phyloP scores from a whole-genome alignment of 1,284 basidiomycete genomes.

The Chalciporus sp. region DNA sequence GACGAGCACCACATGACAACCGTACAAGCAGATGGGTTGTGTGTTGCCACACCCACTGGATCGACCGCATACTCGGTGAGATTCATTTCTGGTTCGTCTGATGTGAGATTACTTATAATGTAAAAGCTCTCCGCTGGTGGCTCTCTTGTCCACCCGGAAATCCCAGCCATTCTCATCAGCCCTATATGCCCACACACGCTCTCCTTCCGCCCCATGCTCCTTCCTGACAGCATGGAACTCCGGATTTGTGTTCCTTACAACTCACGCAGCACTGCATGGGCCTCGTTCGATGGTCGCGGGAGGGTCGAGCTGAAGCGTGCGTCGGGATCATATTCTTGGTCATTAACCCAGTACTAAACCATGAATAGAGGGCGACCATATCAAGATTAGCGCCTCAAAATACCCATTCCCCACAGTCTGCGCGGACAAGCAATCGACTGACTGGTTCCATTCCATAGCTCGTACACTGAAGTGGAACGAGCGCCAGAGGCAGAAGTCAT shows the following conservation, averaged over 20 bases:
- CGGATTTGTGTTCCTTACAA: constrained; percentile 99
- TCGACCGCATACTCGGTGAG: constrained; percentile 96
- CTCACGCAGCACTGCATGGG: constrained; percentile 98
- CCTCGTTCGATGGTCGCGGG: constrained; percentile 96
- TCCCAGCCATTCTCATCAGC: constrained; percentile 94
- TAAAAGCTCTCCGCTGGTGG: constrained; percentile 91
- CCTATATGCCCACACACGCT: constrained; percentile 99
- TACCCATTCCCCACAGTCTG: constrained; percentile 99
- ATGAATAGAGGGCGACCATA: constrained; percentile 92
- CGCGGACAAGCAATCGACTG: constrained; percentile 94
- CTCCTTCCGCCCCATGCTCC: constrained; percentile 97
- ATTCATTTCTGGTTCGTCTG: background rate
- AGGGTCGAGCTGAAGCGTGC: constrained; percentile 92
- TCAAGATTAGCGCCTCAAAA: constrained; percentile 97
- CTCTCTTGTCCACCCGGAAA: constrained; percentile 96
- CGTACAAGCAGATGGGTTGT: constrained; percentile 97
- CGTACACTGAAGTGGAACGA: constrained; percentile 67
- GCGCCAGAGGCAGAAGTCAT: constrained; percentile 94
- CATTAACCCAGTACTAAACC: constrained; percentile 13
- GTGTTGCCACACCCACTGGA: constrained; percentile 95
- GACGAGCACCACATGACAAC: constrained; percentile 99
- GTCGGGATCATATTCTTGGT: constrained; percentile 35
- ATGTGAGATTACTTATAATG: constrained; percentile 15
- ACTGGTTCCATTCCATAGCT: constrained; percentile 93
- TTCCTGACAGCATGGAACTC: constrained; percentile 98